Evolutionary conservation across 345 rosid species (phyloP).

Genomic region (Mallotus nudiflorus): DNA sequence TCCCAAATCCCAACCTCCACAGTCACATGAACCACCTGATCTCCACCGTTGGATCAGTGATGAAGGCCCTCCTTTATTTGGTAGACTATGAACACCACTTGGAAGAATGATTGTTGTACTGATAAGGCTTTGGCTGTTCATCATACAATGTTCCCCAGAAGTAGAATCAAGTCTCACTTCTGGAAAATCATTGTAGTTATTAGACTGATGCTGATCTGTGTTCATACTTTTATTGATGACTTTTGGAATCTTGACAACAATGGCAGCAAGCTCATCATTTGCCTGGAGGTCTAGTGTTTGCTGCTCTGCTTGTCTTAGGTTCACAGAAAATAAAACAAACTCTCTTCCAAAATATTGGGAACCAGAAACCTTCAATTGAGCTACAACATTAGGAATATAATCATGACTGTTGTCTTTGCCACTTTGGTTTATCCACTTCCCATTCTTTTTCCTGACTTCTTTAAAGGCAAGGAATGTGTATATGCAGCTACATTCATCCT

Average conservation of each 20-base stretch:
- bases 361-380: conserved; percentile 78
- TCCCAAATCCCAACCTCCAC: conserved; percentile 98
- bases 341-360: conserved; percentile 53
- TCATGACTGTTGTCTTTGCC: conserved; percentile 60
- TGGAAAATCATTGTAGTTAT: conserved; percentile 15
- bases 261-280: conserved; percentile 83
- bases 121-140: conserved; percentile 30
- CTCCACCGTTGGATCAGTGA: conserved; percentile 88
- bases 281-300: conserved; percentile 52
- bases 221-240: conserved; percentile 21
- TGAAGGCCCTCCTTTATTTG: conserved; percentile 84
- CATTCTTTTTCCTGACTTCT: conserved; percentile 72
- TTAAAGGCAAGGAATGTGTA: conserved; percentile 72
- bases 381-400: conserved; percentile 64
- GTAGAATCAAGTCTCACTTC: conserved; percentile 16
- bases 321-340: conserved; percentile 64
- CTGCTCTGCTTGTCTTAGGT: conserved; percentile 41
- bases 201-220: conserved; percentile 34
- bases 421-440: conserved; percentile 72
- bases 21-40: conserved; percentile 92
- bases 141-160: conserved; percentile 20
- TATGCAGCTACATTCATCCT: conserved; percentile 55
- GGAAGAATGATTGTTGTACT: conserved; percentile 79
- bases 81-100: conserved; percentile 78
- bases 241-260: conserved; percentile 62